A percentile compares a stretch with the other conserved stretches of the same genome.
Evolutionary conservation across 129 eudicot genomes (phyloP).

Genomic region (Artemisia annua): DNA sequence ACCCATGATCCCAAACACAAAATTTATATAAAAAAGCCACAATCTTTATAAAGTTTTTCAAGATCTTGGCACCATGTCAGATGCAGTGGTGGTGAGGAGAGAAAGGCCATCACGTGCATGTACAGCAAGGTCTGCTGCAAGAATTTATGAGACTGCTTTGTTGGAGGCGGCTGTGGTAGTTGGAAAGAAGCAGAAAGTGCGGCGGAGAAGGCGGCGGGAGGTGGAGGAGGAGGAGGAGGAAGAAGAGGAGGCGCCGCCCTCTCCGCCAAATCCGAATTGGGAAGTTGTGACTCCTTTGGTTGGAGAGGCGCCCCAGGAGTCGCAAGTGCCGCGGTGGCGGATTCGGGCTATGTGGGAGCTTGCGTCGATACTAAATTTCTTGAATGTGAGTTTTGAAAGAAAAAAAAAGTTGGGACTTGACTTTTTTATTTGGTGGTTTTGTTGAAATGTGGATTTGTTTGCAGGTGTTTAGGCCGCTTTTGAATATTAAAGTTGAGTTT

Average conservation of each 20-base stretch:
- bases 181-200: slow-evolving; percentile 46
- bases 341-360: slow-evolving; percentile 94
- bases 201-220: slow-evolving; percentile 34
- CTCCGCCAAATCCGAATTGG: slow-evolving; percentile 52
- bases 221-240: slow-evolving; percentile 37
- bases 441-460: slow-evolving; percentile 18
- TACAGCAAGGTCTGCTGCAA: slow-evolving; percentile 67
- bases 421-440: not conserved
- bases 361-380: slow-evolving; percentile 82
- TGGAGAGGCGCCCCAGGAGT: slow-evolving; percentile 51
- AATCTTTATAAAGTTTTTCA: slow-evolving; percentile 20
- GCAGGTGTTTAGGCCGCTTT: slow-evolving; percentile 93
- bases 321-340: slow-evolving; percentile 85
- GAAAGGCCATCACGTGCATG: slow-evolving; percentile 96
- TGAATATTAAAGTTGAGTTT: slow-evolving; percentile 83
- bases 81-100: slow-evolving; percentile 46
- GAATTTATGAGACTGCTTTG: slow-evolving; percentile 64
- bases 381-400: slow-evolving; percentile 61
- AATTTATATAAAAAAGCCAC: slow-evolving; percentile 28
- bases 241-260: slow-evolving; percentile 44
- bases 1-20: slow-evolving; percentile 48
- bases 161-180: slow-evolving; percentile 55
- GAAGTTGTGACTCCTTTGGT: slow-evolving; percentile 63
- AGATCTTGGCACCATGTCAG: slow-evolving; percentile 66
- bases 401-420: not conserved